Conservation (phyloP, 2,329 filamentous ascomycete genomes). For the Microascus cirrosus region DNA sequence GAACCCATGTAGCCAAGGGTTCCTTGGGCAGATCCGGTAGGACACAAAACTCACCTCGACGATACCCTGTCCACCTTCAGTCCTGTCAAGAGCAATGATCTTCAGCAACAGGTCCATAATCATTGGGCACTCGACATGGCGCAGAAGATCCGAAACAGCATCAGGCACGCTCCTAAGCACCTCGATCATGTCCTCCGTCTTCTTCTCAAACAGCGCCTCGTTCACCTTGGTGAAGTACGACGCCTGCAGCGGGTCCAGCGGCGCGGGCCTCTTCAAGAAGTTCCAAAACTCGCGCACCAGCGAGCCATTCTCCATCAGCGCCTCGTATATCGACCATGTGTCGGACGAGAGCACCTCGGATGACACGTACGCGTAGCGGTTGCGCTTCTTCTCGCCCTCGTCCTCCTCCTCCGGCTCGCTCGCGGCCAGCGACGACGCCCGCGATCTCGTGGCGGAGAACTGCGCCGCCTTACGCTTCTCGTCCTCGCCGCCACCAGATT, state of each 20-base stretch:
- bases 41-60: slow-evolving; percentile 61
- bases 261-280: slow-evolving; percentile 73
- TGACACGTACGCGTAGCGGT: slow-evolving; percentile 87
- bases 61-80: slow-evolving; percentile 80
- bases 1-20: neutral
- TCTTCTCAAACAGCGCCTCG: slow-evolving; percentile 93
- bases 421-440: slow-evolving; percentile 39
- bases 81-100: slow-evolving; percentile 91
- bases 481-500: slow-evolving; percentile 19
- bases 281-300: slow-evolving; percentile 80
- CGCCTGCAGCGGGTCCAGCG: slow-evolving; percentile 84
- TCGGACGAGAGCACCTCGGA: slow-evolving; percentile 92
- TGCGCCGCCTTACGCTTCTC: slow-evolving; percentile 30
- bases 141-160: slow-evolving; percentile 74
- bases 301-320: slow-evolving; percentile 72
- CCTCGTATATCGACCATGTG: slow-evolving; percentile 93
- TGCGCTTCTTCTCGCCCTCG: slow-evolving; percentile 79
- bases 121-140: slow-evolving; percentile 94
- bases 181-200: slow-evolving; percentile 92
- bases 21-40: neutral
- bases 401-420: slow-evolving; percentile 53
- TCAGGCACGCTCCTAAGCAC: slow-evolving; percentile 77
- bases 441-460: slow-evolving; percentile 36
- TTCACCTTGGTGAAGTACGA: slow-evolving; percentile 99
- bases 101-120: slow-evolving; percentile 96